These are phyloP conservation scores for Chalciporus chontae DNA, from an alignment of 768 basidiomycete species.

Conservation along the genomic window DNA sequence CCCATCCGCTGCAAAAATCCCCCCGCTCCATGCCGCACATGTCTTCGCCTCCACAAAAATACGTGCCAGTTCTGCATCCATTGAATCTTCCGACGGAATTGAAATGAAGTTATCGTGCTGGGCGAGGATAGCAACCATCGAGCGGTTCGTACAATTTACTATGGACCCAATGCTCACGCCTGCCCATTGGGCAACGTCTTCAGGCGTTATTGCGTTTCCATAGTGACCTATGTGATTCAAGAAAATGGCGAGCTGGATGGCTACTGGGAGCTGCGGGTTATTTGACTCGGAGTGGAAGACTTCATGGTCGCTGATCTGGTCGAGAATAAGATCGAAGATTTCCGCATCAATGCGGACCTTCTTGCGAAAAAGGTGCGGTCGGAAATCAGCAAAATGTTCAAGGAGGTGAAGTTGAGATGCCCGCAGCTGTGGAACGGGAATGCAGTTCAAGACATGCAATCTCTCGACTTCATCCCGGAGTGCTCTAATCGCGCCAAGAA, in stretches of 20 bases:
- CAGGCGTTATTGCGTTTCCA: slow-evolving; percentile 16
- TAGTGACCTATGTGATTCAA: slow-evolving; percentile 23
- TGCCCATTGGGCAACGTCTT: slow-evolving; percentile 11
- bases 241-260: slow-evolving; percentile 29
- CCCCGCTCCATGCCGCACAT: slow-evolving; percentile 28
- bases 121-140: not conserved
- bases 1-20: slow-evolving; percentile 39
- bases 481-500: not conserved
- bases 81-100: not conserved
- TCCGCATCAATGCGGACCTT: slow-evolving; percentile 23
- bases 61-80: not conserved
- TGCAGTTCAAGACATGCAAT: not conserved
- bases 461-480: not conserved
- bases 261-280: slow-evolving; percentile 23
- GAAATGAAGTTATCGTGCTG: slow-evolving; percentile 1
- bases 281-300: slow-evolving; percentile 21
- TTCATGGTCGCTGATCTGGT: slow-evolving; percentile 17
- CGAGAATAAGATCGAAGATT: slow-evolving; percentile 23
- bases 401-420: slow-evolving; percentile 5
- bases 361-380: slow-evolving; percentile 21
- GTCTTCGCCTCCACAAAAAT: not conserved
- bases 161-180: not conserved
- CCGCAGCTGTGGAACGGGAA: not conserved
- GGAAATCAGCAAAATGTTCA: slow-evolving; percentile 1
- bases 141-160: not conserved